Percentiles rank a stretch among this genome's conserved stretches.
Conservation (phyloP, 768 basidiomycete genomes). For the Crucibulum laeve region DNA sequence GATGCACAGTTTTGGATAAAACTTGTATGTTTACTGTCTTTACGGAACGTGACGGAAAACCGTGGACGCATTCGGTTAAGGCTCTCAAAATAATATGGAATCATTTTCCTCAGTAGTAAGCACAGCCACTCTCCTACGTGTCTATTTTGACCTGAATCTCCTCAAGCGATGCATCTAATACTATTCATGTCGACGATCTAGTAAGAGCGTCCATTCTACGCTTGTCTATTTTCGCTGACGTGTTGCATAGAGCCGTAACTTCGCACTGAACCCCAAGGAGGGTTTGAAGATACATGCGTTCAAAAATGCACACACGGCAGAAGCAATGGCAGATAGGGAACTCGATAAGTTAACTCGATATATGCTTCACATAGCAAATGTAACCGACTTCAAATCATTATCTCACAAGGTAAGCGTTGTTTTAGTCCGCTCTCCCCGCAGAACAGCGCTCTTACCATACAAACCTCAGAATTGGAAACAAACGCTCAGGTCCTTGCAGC, state of each 20-base stretch:
- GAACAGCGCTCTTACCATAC: too few species aligned
- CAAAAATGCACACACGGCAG: constrained; percentile 68
- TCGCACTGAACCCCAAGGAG: constrained; percentile 81
- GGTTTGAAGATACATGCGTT: constrained; percentile 83
- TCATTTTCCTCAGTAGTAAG: constrained; percentile 76
- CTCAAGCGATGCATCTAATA: constrained; percentile 61
- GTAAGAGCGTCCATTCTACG: constrained; percentile 30
- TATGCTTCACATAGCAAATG: constrained; percentile 55
- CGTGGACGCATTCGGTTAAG: constrained; percentile 80
- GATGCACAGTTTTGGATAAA: constrained; percentile 70
- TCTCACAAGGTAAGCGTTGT: constrained; percentile 62
- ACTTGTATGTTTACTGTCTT: constrained; percentile 89
- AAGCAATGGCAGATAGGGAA: constrained; percentile 64
- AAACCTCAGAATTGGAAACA: too few species aligned
- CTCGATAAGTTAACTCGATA: constrained; percentile 62
- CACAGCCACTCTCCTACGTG: constrained; percentile 2
- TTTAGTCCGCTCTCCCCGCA: too few species aligned
- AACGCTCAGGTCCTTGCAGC: too few species aligned
- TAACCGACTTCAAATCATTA: constrained; percentile 58
- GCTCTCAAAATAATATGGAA: constrained; percentile 85
- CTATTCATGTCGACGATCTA: constrained; percentile 86
- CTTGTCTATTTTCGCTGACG: constrained; percentile 2
- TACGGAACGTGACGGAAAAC: constrained; percentile 63
- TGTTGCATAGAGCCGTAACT: constrained; percentile 62
- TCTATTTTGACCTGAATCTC: not conserved